Evolutionary conservation across 2,329 filamentous ascomycete genomes (phyloP), one percentile per base, ranked within the genome.

Genomic region (Xylaria digitata): DNA sequence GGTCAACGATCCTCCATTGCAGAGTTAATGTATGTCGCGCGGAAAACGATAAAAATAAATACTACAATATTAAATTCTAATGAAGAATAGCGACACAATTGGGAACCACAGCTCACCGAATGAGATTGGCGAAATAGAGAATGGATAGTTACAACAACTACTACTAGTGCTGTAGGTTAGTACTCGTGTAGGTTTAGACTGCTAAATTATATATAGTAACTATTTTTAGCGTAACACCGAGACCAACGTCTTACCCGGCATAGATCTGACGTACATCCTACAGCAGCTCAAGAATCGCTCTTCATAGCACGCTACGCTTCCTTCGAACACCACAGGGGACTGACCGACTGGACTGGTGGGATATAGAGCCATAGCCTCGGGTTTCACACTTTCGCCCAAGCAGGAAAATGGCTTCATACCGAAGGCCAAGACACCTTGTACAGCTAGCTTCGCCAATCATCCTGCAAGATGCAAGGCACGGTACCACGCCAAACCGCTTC

Each of bases 401-500:
- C 30, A 50, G 52, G 21, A 49, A n/a, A n/a, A 63, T 55, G 60
- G 65, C 49, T 55, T 65, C 26, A 49, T 19, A 32, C 34, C 23
- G 46, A 57, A 62, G 56, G 57, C 53, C 48, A 62, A 46, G 64
- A 56, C 56, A 58, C 37, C 37, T 19, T n/a, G 53, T 23, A 59
- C 45, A 48, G 45, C 42, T 52, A 34, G 62, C 49, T 46, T 68
- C 68, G 57, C 68, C 68, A 70, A 70, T 70, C 68, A 70, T 63
- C 34, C 65, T 60, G 65, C 68, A 63, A 58, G 59, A 68, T 70
- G 68, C 68, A 70, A 70, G 68, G 68, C 68, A 70, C 68, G 63
- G 68, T 65, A 58, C 57, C 53, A 70, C 65, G 30, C 67, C 58
- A 63, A 56, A 59, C 34, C 40, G n/a, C 65, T 37, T 59, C 62